Base-by-base conservation (phyloP, 1,284 basidiomycete genomes). In the Laetiporus sulphureus region DNA sequence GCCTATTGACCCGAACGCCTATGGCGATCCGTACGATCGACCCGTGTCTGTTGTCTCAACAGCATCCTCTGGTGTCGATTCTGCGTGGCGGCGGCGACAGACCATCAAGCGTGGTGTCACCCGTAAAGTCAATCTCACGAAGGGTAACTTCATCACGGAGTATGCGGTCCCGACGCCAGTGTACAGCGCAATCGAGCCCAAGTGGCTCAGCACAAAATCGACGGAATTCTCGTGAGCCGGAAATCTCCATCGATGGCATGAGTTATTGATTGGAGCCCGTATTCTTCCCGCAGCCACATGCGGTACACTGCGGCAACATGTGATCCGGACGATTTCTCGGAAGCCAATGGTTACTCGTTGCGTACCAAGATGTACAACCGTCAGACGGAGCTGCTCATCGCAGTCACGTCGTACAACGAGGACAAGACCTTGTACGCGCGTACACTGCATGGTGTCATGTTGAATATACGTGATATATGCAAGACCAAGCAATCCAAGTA, bases 391-490 rank as follows among this genome's bases (percentile, higher is more conserved):
- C 65, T 99, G 5, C 74, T 98, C 32, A 96, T 99, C 51, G 90
- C 89, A 3, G 83, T 93, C 51, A 93, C 91, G 1, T 87, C 83
- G 2, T 91, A 91, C 64, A 90, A 91, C 48, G 87, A 90, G 66
- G 93, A 98, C 73, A 95, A 97, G 69, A 86, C 84, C 3, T 76
- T 97, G 10, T 94, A 95, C 56, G 83, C 91, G 16, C 83, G 92
- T 48, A 97, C 92, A 1, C 69, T 97, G 35, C 92, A 97, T 57
- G 90, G 91, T 49, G 87, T 98, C 58, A 97, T 98, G 93, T 66
- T 94, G 53, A 99, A 99, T 65, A 95, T 99, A 51, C 88, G 94
- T 53, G 94, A 98, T 57, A 98, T 98, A 51, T 96, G 92, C 78
- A 94, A 91, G 68, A 93, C 91, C 36, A 95, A 94, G 62, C 82